phyloP scores from a whole-genome alignment of 2,329 filamentous ascomycete species.

The Penicillium crustosum region DNA sequence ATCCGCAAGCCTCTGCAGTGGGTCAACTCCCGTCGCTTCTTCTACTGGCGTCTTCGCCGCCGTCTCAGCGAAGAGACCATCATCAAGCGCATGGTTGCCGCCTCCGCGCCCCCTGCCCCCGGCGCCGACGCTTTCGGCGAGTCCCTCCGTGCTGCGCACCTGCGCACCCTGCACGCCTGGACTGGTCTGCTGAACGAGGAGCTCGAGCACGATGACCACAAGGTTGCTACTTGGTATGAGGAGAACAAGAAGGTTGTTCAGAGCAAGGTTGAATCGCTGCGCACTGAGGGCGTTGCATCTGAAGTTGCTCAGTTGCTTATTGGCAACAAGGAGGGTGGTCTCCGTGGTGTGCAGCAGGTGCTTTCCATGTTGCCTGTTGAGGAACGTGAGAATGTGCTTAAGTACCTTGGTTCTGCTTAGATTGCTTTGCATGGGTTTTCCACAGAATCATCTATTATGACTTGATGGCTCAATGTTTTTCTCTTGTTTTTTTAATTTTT shows the following conservation, averaged over 20 bases:
- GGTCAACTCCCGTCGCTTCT: slow-evolving; percentile 90
- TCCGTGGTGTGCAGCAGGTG: slow-evolving; percentile 84
- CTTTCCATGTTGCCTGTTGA: slow-evolving; percentile 81
- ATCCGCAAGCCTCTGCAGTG: slow-evolving; percentile 83
- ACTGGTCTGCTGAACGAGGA: slow-evolving; percentile 65
- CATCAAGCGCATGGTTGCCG: slow-evolving; percentile 75
- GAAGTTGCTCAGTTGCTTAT: slow-evolving; percentile 69
- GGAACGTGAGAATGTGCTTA: slow-evolving; percentile 82
- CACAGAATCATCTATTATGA: slow-evolving; percentile 14
- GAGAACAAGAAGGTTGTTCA: slow-evolving; percentile 81
- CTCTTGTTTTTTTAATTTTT: background rate
- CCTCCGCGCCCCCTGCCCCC: slow-evolving; percentile 41
- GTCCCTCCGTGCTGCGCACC: slow-evolving; percentile 62
- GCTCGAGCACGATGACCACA: slow-evolving; percentile 76
- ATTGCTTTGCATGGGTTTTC: background rate
- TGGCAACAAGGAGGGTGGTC: slow-evolving; percentile 65
- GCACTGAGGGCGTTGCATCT: slow-evolving; percentile 68
- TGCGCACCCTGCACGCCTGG: slow-evolving; percentile 80
- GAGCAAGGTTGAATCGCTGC: slow-evolving; percentile 80
- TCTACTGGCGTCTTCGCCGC: slow-evolving; percentile 98
- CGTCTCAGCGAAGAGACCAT: slow-evolving; percentile 97
- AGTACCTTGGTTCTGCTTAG: slow-evolving; percentile 45
- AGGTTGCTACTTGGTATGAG: slow-evolving; percentile 93
- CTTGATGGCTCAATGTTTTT: slow-evolving; percentile 20
- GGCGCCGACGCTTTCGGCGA: slow-evolving; percentile 40